phyloP scores from a whole-genome alignment of 805 yeast genomes.

The Tetrapisispora nanseiensis region DNA sequence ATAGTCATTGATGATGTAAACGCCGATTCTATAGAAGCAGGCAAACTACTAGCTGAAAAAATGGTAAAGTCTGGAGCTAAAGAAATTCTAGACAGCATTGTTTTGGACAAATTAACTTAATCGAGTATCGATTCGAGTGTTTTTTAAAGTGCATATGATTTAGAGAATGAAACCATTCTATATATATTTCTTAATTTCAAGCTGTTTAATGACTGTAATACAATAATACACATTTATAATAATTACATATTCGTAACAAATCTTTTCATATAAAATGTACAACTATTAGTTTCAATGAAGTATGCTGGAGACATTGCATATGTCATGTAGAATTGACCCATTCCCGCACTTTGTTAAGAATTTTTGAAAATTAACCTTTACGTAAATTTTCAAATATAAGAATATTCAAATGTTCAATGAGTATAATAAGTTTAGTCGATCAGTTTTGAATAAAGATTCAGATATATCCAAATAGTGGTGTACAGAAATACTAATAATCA shows the following conservation, averaged over 20 bases:
- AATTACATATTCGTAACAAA: too few species aligned
- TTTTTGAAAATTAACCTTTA: too few species aligned
- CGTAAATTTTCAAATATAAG: too few species aligned
- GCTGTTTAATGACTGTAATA: not conserved
- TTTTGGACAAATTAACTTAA: constrained; percentile 49
- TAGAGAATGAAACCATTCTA: not conserved
- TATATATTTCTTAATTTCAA: constrained; percentile 1
- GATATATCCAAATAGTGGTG: too few species aligned
- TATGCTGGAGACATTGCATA: not conserved
- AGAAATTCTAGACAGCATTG: constrained; percentile 68
- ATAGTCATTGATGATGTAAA: constrained; percentile 31
- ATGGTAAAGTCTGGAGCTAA: constrained; percentile 75
- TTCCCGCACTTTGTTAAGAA: too few species aligned
- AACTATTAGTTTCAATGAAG: not conserved
- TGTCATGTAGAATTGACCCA: not conserved
- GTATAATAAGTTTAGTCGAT: too few species aligned
- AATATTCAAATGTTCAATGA: too few species aligned
- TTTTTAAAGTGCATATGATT: not conserved
- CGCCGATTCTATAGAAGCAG: constrained; percentile 60
- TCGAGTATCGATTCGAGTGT: not conserved
- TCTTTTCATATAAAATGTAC: not conserved
- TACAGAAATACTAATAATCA: too few species aligned
- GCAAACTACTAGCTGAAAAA: constrained; percentile 55
- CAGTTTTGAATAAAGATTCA: too few species aligned
- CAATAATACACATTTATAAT: not conserved